Conservation (phyloP, 2,329 filamentous ascomycete species). For the Alternaria alternata region DNA sequence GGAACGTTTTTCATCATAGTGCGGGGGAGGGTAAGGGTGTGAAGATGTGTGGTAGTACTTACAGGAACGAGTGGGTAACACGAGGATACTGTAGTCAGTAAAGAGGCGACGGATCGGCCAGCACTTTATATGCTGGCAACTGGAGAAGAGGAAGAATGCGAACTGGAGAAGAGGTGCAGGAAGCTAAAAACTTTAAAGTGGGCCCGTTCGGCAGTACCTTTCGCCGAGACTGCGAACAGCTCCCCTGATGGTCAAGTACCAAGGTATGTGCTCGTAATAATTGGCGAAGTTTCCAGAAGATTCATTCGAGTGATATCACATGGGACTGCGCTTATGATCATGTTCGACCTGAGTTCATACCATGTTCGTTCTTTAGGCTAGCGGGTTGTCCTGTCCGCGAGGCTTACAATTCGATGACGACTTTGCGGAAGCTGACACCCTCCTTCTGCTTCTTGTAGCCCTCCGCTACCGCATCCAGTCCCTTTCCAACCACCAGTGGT, state of each 20-base stretch:
- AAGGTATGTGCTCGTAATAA: not conserved
- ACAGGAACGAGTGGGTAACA: not conserved
- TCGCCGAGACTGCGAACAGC: constrained; percentile 6
- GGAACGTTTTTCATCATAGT: constrained; percentile 75
- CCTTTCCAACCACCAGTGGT: constrained; percentile 40
- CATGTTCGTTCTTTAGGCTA: not conserved
- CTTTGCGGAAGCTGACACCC: constrained; percentile 46
- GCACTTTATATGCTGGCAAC: constrained; percentile 1
- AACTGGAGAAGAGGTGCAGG: constrained; percentile 7
- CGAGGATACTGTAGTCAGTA: not conserved
- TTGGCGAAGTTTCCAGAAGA: not conserved
- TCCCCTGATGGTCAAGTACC: not conserved
- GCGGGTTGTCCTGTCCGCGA: not conserved
- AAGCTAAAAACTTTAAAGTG: constrained; percentile 18
- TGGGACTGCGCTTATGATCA: not conserved
- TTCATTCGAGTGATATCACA: not conserved
- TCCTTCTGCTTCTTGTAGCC: constrained; percentile 39
- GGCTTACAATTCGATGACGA: constrained; percentile 38
- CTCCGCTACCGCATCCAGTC: constrained; percentile 39
- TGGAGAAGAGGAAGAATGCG: constrained; percentile 6
- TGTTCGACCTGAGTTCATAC: not conserved
- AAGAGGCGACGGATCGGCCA: not conserved
- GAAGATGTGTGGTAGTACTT: constrained; percentile 3
- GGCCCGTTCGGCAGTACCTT: constrained; percentile 6
- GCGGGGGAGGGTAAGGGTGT: not conserved